Evolutionary conservation across 2,329 filamentous ascomycete genomes (phyloP), one percentile per base, ranked within the genome.

Genomic region (Fusarium albidum): DNA sequence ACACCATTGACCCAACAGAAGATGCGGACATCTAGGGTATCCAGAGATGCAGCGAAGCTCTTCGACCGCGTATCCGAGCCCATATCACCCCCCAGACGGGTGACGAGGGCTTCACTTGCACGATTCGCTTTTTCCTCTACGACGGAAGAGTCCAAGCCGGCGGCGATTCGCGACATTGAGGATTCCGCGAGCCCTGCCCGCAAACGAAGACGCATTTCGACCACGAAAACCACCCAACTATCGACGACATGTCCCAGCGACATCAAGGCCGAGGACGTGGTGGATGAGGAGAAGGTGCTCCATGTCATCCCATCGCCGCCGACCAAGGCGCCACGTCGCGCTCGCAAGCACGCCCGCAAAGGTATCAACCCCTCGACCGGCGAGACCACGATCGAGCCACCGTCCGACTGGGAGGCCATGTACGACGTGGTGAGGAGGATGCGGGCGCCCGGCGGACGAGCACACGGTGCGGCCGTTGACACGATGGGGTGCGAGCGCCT

Each of bases 401-500:
- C 93, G 0, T 80, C 86, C 1, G 86, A 92, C 70, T 97, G 95
- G 95, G 86, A 92, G 57, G 83, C 87, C 50, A 86, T 96, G 51
- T 99, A 97, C 75, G 75, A 81, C 28, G 76, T 85, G 1, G 89
- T 96, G 37, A 88, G 88, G 67, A 82, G 84, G 67, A 97, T 98
- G 92, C 88, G 86, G 3, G 71, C 74, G 5, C 70, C 75, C 0
- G 81, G 80, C 4, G 81, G 81, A 7, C 68, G 74, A 75, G 75
- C 89, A 70, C 70, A 83, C 77, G 74, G 89, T 82, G 95, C 95
- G 1, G 90, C 94, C 1, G 95, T 99, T 10, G 95, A 99, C 72
- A 98, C 94, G 0, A 97, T 98, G 93, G 95, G 95, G 10, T 99
- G 95, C 74, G 92, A 92, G 73, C 83, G 84, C 8, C 80, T 95